Evolutionary conservation across 495 filamentous ascomycete genomes (phyloP), one percentile per base, ranked within the genome.

Genomic region (Xylona heveae): DNA sequence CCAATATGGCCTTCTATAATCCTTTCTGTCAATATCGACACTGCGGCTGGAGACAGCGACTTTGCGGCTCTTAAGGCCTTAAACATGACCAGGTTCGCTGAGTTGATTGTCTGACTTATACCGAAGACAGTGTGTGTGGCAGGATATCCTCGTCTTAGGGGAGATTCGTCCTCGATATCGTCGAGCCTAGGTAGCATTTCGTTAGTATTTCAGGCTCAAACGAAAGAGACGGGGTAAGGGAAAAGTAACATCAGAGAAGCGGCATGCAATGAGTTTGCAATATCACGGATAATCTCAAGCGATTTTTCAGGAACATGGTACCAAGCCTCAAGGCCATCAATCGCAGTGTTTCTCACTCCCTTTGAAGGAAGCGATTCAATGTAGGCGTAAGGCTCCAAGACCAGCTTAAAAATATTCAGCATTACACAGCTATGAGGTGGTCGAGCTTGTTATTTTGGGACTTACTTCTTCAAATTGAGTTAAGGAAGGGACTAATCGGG

Each of bases 81-180:
- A 28, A 60, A 49, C 43, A 54, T 55, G 30, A 52, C 38, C 34
- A 54, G 66, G 31, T 58, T 66, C 5, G 64, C 61, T 12, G 45
- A 46, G 42, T 68, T 68, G 40, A 68, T 60, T 4, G 61, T 62
- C 41, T 61, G 61, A 2, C 24, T 35, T 2, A 22, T 3, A 3
- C 53, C 55, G 36, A 47, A 59, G 15, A 57, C 38, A n/a, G 23
- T 40, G 36, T 59, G 53, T 6, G 50, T 41, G 2, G 50, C 38
- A 18, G 55, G 48, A n/a, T 38, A 37, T 9, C 51, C 53, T 9
- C 55, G 46, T 14, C 55, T 45, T n/a, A 57, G 42, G 13, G 38
- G 37, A 6, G 54, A 59, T 15, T 33, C 39, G 38, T 56, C 54
- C 45, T 59, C 44, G 26, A 57, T 47, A 28, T 59, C 55, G 29